phyloP scores from a whole-genome alignment of 78 protist genomes.

The Dictyostelium purpureum region DNA sequence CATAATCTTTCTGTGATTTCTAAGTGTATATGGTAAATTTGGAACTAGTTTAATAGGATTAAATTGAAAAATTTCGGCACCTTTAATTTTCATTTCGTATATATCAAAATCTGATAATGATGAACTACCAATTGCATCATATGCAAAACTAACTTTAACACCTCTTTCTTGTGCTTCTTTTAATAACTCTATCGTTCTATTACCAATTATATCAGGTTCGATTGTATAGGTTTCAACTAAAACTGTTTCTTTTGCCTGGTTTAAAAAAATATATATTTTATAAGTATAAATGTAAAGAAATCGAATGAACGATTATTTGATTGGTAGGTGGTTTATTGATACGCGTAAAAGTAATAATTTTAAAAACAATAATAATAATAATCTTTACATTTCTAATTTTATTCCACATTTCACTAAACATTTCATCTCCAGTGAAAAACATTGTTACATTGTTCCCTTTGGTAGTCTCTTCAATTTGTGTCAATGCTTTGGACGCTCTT shows the following conservation, averaged over 20 bases:
- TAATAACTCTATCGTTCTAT: conserved; percentile 35
- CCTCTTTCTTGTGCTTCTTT: conserved; percentile 65
- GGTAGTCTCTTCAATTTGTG: neutral
- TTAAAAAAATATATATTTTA: neutral
- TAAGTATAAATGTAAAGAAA: too few relatives aligned
- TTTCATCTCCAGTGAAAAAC: conserved; percentile 59
- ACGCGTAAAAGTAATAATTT: too few relatives aligned
- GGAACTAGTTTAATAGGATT: conserved; percentile 1
- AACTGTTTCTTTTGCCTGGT: conserved; percentile 68
- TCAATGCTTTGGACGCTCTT: neutral
- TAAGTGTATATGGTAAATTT: conserved; percentile 14
- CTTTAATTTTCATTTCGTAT: neutral
- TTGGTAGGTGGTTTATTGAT: too few relatives aligned
- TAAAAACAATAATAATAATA: too few relatives aligned
- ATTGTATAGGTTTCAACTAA: conserved; percentile 69
- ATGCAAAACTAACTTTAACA: conserved; percentile 42
- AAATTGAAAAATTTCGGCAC: neutral
- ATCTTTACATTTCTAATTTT: conserved; percentile 40
- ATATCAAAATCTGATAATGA: conserved; percentile 28
- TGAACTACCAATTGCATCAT: conserved; percentile 76
- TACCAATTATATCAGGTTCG: conserved; percentile 65
- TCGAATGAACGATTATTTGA: too few relatives aligned
- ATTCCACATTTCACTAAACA: conserved; percentile 65
- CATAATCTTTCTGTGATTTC: conserved; percentile 80
- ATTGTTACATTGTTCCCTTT: conserved; percentile 53